Conservation (phyloP, 1,139 yeast species). For the Hanseniaspora sp. region DNA sequence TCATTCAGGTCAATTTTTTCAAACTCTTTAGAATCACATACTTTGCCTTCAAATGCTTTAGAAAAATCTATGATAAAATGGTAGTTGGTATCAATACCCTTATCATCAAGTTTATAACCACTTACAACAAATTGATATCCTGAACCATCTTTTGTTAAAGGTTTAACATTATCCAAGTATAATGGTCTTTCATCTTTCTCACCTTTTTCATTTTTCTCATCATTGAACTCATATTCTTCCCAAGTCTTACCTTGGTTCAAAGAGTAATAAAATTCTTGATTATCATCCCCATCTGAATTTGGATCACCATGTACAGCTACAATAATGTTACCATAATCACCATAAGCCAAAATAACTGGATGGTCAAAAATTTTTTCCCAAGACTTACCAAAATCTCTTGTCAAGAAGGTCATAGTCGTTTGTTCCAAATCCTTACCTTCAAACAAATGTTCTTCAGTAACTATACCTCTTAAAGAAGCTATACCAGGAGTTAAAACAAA, state of each 20-base stretch:
- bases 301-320: conserved; percentile 39
- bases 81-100: conserved; percentile 12
- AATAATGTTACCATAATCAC: conserved; percentile 71
- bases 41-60: conserved; percentile 43
- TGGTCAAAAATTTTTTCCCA: conserved; percentile 53
- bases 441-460: conserved; percentile 38
- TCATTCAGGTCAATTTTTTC: conserved; percentile 53
- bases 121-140: conserved; percentile 48
- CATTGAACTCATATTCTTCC: conserved; percentile 34
- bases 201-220: neutral
- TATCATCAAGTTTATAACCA: conserved; percentile 34
- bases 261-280: conserved; percentile 43
- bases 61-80: conserved; percentile 50
- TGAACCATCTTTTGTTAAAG: conserved; percentile 63
- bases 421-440: conserved; percentile 21
- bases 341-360: conserved; percentile 53
- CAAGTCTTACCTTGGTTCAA: conserved; percentile 67
- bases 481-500: conserved; percentile 22
- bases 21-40: conserved; percentile 47
- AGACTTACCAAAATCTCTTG: conserved; percentile 66
- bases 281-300: conserved; percentile 25
- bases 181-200: neutral
- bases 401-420: conserved; percentile 41
- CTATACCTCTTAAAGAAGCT: conserved; percentile 66
- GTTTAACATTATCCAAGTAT: conserved; percentile 30